Base-by-base conservation (phyloP, 768 basidiomycete species). In the Pleurotus sapidus region DNA sequence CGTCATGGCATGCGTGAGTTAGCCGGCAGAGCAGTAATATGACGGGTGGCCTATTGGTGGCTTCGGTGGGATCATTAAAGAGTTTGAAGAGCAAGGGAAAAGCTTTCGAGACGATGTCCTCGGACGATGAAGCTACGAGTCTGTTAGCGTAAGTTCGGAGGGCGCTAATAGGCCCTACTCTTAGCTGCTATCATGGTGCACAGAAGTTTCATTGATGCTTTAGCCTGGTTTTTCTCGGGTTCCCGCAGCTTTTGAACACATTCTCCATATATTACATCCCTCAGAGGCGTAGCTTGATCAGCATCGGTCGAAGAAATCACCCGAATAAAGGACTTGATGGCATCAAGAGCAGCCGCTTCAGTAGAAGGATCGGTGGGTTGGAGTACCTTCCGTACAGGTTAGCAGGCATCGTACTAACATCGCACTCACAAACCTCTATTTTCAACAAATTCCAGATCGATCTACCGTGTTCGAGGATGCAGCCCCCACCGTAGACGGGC, bases 161-260 rank as follows among this genome's bases (percentile, higher is more conserved):
- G 30, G 30, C 30, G 11, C 9, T 11, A 34, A 34, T 34, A 34
- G 30, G 30, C 9, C 89, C 48, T 65, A 95, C 95, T 81, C 6
- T 91, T 89, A 11, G 88, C 88, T n/a, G 80, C 73, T 69, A 92
- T 79, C 62, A 94, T 83, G 1, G 85, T 82, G 60, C 88, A 88
- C 30, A 98, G 71, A 30, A 94, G 82, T 67, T 91, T 93, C 46
- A 89, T 88, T 1, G 94, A 95, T 40, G 91, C 86, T 66, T 86
- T 86, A 1, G 95, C 94, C 68, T 94, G 91, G 67, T 83, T 88
- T 74, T 98, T 98, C 69, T 98, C 97, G 0, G 96, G 94, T 66
- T 97, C 92, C 43, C 85, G 82, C 43, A 98, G 72, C 56, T 90
- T 84, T 20, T 81, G 78, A 6, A 94, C 77, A 63, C 92, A 95